A percentile compares a stretch with the other conserved stretches of the same genome.
phyloP scores from a whole-genome alignment of 2,329 filamentous ascomycete species.

The Camillea tinctor region DNA sequence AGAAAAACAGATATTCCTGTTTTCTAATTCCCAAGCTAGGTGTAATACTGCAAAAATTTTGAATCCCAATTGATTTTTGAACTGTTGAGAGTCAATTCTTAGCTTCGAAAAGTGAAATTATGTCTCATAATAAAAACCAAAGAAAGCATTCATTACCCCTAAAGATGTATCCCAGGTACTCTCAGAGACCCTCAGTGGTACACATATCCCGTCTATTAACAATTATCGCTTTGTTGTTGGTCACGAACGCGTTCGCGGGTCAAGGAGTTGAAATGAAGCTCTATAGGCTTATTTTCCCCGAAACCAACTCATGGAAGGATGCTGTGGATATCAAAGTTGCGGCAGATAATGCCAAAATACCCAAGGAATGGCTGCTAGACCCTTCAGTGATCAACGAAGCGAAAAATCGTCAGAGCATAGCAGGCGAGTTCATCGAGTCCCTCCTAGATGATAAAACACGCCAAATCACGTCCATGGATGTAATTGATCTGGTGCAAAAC shows the following conservation, averaged over 20 bases:
- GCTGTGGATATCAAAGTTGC: background rate
- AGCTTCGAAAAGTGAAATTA: too few relatives aligned
- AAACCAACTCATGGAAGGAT: background rate
- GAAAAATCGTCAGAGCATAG: background rate
- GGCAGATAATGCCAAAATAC: background rate
- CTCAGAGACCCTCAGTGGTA: background rate
- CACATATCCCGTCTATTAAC: background rate
- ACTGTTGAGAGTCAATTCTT: too few relatives aligned
- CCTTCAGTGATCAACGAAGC: background rate
- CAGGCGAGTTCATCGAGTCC: slow-evolving; percentile 2
- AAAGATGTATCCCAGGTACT: too few relatives aligned
- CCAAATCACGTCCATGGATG: slow-evolving; percentile 1
- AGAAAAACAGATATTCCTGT: too few relatives aligned
- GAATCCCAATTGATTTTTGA: too few relatives aligned
- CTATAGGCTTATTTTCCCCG: background rate
- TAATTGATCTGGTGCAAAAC: background rate
- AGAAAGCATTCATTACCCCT: too few relatives aligned
- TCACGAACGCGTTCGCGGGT: background rate
- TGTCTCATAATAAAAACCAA: too few relatives aligned
- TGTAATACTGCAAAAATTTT: too few relatives aligned
- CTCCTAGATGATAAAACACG: slow-evolving; percentile 1
- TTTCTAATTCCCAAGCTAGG: too few relatives aligned
- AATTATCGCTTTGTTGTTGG: background rate
- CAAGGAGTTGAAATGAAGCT: background rate
- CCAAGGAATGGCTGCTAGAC: slow-evolving; percentile 2